Base-by-base conservation (phyloP, 2,329 filamentous ascomycete species). In the Penicillium olsonii region DNA sequence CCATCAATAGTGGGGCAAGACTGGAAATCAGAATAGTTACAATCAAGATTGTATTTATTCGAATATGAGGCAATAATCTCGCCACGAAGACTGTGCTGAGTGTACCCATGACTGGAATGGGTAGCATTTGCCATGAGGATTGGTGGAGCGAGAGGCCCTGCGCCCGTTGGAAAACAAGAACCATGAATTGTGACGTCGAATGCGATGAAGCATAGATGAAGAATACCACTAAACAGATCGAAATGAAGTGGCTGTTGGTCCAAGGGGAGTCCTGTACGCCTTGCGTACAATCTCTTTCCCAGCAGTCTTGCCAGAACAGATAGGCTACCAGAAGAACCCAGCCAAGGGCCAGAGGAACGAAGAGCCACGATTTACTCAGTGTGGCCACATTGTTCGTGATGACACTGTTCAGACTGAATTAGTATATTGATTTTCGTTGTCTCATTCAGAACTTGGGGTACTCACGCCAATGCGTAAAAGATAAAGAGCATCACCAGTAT, bases 381-480 rank as follows among this genome's bases (percentile, higher is more conserved):
- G 33, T 17, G 9, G 31, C 37, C 9, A 48, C 48, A 33, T 50
- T 42, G 31, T 50, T 38, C 15, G 48, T 50, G 14, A 50, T 47
- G 14, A 31, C 37, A 26, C 48, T 47, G 14, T 20, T 26, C n/a
- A 3, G 2, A 15, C 24, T 9, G 12, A 5, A 18, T 48, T 2
- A 46, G 31, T 14, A 7, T 19, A 5, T 2, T 7, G n/a, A 9
- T 17, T 10, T 11, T 19, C 7, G 17, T 14, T n/a, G 2, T 8
- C 8, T 12, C 3, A 2, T 12, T 18, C 12, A 19, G 11, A n/a
- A 10, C 17, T 3, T 15, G 20, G 22, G 10, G 53, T 48, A 35
- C 53, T 20, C 40, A 57, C 55, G 54, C 56, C 14, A 59, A 42
- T 10, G 52, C 46, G 15, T 45, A 50, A n/a, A 53, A 56, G 0